Percentiles rank a stretch among this genome's conserved stretches.
These are phyloP conservation scores for Hypoxylon trugodes DNA, from an alignment of 495 filamentous ascomycete genomes.

Conservation along the genomic window DNA sequence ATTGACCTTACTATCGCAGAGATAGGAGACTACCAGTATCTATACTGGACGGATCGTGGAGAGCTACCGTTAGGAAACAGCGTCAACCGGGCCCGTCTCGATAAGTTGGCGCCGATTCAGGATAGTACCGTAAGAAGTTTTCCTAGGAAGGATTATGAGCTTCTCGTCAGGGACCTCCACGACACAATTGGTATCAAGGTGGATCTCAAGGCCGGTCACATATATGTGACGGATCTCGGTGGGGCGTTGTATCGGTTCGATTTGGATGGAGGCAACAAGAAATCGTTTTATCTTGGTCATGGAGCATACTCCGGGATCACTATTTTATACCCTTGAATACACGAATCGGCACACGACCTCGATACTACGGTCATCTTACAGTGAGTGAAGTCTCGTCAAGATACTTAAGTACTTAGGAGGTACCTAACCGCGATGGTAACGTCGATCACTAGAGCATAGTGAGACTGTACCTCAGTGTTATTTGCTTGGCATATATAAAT, in stretches of 20 bases:
- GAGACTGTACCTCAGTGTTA: too few relatives aligned
- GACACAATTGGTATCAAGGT: conserved; percentile 60
- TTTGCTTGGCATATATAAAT: too few relatives aligned
- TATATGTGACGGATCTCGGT: conserved; percentile 57
- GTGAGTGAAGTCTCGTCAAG: too few relatives aligned
- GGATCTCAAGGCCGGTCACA: conserved; percentile 46
- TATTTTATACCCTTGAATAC: too few relatives aligned
- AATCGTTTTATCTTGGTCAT: not conserved
- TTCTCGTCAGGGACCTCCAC: conserved; percentile 54
- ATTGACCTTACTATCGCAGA: conserved; percentile 63
- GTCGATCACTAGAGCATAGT: too few relatives aligned
- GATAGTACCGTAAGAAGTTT: not conserved
- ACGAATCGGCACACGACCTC: too few relatives aligned
- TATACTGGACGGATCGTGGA: conserved; percentile 67
- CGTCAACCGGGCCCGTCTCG: conserved; percentile 47
- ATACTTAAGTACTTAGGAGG: too few relatives aligned
- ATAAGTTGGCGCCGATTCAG: not conserved
- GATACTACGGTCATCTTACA: too few relatives aligned
- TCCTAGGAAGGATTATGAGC: conserved; percentile 37
- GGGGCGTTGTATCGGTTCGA: conserved; percentile 57
- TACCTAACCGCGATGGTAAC: too few relatives aligned
- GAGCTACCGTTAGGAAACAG: conserved; percentile 60
- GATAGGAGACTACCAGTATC: conserved; percentile 44
- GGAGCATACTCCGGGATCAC: not conserved
- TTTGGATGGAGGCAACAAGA: conserved; percentile 53